Percentiles rank a stretch among this genome's conserved stretches.
phyloP scores from a whole-genome alignment of 108 stramenopile genomes.

The Hondaea fermentalgiana region DNA sequence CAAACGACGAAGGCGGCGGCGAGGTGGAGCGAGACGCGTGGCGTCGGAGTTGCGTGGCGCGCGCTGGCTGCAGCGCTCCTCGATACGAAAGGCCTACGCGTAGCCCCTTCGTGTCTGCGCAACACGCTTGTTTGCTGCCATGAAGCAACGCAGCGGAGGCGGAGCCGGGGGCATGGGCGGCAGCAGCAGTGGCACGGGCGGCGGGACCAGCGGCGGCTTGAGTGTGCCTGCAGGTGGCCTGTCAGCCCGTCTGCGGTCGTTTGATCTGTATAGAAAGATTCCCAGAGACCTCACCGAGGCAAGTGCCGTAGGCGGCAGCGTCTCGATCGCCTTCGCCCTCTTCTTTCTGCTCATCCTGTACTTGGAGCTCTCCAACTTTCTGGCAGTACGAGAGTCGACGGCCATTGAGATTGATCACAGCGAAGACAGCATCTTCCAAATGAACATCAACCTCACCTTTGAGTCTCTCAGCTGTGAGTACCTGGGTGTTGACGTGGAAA shows the following conservation, averaged over 20 bases:
- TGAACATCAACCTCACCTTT: constrained; percentile 10
- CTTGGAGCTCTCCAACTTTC: background rate
- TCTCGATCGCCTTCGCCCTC: background rate
- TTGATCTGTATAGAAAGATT: constrained; percentile 7
- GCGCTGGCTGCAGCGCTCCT: too few relatives aligned
- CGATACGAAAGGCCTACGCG: too few relatives aligned
- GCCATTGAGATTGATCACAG: background rate
- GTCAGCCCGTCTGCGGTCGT: background rate
- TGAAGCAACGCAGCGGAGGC: background rate
- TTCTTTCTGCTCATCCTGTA: background rate
- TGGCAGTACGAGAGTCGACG: background rate
- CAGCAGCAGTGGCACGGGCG: background rate
- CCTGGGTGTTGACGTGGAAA: background rate
- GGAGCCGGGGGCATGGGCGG: background rate
- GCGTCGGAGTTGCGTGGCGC: too few relatives aligned
- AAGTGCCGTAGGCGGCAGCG: background rate
- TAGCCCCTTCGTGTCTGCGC: background rate
- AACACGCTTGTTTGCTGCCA: background rate
- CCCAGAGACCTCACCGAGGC: constrained; percentile 11
- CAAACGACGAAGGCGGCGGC: too few relatives aligned
- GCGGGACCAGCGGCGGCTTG: background rate
- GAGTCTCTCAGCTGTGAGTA: background rate
- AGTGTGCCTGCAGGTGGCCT: background rate
- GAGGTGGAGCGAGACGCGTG: too few relatives aligned
- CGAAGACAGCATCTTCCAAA: background rate